Evolutionary conservation across 768 basidiomycete species (phyloP).

Genomic region (Leccinum subgranulosum): DNA sequence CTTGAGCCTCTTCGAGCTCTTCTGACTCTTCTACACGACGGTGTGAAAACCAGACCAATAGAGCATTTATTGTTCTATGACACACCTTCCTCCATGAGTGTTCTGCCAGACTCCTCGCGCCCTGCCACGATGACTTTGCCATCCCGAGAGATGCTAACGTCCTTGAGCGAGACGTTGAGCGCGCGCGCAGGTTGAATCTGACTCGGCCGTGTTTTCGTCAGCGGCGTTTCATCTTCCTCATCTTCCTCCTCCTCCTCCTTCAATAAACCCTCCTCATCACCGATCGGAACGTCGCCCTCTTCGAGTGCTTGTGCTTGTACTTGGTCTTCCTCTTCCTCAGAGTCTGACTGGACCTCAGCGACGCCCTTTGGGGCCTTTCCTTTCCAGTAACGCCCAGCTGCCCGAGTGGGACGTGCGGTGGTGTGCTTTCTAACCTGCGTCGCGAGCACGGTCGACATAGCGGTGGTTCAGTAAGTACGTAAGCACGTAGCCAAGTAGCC

Average conservation of each 20-base stretch:
- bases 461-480: conserved; percentile 7
- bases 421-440: conserved; percentile 60
- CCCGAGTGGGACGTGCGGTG: conserved; percentile 71
- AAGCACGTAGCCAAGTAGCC: conserved; percentile 9
- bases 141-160: conserved; percentile 77
- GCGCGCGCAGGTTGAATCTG: conserved; percentile 39
- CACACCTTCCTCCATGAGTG: conserved; percentile 54
- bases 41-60: conserved; percentile 4
- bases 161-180: conserved; percentile 73
- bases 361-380: conserved; percentile 84
- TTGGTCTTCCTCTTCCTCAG: conserved; percentile 58
- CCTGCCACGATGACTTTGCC: conserved; percentile 82
- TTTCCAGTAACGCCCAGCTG: conserved; percentile 86
- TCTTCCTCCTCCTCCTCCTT: conserved; percentile 39
- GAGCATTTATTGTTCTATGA: conserved; percentile 20
- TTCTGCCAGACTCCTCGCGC: conserved; percentile 74
- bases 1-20: conserved; percentile 44
- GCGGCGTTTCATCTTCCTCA: conserved; percentile 43
- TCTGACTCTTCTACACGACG: conserved; percentile 19
- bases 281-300: conserved; percentile 60
- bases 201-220: conserved; percentile 38
- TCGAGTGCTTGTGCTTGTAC: conserved; percentile 35
- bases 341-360: conserved; percentile 57
- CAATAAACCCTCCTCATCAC: conserved; percentile 52
- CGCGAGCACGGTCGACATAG: conserved; percentile 30